Percentiles rank a stretch among this genome's conserved stretches.
Conservation (phyloP, 345 rosid species). For the Eutrema japonicum region DNA sequence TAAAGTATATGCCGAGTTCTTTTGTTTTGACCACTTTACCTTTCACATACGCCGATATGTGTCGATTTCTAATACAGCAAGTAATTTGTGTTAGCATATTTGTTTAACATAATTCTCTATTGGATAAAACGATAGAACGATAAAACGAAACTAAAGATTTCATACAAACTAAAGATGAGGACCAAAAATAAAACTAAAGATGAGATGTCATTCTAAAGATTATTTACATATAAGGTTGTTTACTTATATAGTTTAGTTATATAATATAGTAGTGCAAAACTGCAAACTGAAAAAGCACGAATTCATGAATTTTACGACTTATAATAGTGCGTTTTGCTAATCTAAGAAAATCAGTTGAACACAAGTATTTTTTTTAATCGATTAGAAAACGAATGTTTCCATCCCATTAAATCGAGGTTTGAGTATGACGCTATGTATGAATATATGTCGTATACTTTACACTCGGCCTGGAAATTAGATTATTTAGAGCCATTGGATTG, state of each 20-base stretch:
- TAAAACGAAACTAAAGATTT: neutral
- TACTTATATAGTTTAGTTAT: slow-evolving; percentile 14
- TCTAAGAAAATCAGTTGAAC: neutral
- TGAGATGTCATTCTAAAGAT: neutral
- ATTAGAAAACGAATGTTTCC: neutral
- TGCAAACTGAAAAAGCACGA: neutral
- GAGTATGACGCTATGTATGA: neutral
- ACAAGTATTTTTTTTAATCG: neutral
- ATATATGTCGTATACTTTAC: neutral
- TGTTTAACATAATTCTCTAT: neutral
- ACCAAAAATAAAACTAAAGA: neutral
- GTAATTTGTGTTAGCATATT: neutral
- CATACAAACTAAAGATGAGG: neutral
- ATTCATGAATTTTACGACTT: neutral
- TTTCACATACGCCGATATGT: slow-evolving; percentile 2
- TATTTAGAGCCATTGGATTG: neutral
- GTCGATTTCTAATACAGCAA: slow-evolving; percentile 13
- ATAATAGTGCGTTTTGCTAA: slow-evolving; percentile 11
- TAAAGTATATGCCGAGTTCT: neutral
- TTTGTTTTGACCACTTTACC: slow-evolving; percentile 15
- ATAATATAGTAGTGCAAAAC: neutral
- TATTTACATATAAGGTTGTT: neutral
- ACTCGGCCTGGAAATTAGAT: neutral
- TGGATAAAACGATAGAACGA: neutral
- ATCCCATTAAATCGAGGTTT: neutral